Base-by-base conservation (phyloP, 1,284 basidiomycete species). In the Paramarasmius palmivorus region DNA sequence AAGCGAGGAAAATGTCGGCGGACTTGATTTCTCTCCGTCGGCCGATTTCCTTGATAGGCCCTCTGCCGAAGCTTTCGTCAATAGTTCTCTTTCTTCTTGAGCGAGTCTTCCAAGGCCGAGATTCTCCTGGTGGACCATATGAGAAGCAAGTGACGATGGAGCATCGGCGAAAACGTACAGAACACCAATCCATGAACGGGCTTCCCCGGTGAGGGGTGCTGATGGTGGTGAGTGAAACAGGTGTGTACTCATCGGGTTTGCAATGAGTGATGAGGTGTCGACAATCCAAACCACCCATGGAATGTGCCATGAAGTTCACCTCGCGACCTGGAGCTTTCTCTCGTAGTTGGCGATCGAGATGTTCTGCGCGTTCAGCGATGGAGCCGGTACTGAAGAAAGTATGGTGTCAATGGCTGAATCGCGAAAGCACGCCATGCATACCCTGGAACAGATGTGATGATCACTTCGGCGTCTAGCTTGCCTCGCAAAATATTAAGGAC, bases 171-270 rank as follows among this genome's bases (percentile, higher is more conserved):
- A 23, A n/a, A 75, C 86, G 62, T 65, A 90, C 91, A 49, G 82
- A 81, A 73, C 96, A 98, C 96, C 96, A 99, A 72, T 98, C 95
- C 97, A 99, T 99, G 70, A 99, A 98, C 0, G 96, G 95, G 62
- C 92, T 95, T 23, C 96, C 96, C 23, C 92, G 83, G 70, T 99
- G 97, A 15, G 97, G 97, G 0, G 97, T 98, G 42, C 88, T 89
- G 59, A 99, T 83, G 15, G 90, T 93, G 0, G 93, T 98, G 56
- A 99, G 74, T 6, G 92, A 95, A 37, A 94, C 72, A 0, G 97
- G 95, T 1, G 77, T 81, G 71, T 99, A 99, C 51, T 91, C 84
- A 15, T 74, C 79, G 0, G 96, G 95, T 58, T 83, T 83, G 63
- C 96, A 81, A 66, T 92, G 88, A 2, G 92, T 86, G 53, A 99